Evolutionary conservation across 2,329 filamentous ascomycete genomes (phyloP).

Genomic region (Penicillium corylophilum): DNA sequence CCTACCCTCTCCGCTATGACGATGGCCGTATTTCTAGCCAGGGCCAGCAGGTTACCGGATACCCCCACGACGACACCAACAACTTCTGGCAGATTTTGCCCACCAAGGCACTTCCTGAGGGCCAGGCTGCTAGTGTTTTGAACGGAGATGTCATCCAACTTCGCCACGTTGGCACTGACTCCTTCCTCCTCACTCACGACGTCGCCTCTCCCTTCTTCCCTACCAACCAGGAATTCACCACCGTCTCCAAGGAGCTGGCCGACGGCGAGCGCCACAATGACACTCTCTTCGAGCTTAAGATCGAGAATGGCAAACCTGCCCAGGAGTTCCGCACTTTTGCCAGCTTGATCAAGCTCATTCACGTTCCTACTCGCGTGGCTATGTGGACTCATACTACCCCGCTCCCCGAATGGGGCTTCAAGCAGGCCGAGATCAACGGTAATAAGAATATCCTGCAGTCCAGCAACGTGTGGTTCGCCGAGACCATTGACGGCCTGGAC

Average conservation of each 20-base stretch:
- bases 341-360: conserved; percentile 92
- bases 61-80: conserved; percentile 97
- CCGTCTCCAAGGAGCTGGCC: conserved; percentile 70
- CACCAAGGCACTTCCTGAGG: conserved; percentile 51
- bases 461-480: conserved; percentile 92
- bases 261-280: conserved; percentile 76
- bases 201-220: conserved; percentile 95
- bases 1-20: conserved; percentile 91
- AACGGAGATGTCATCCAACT: conserved; percentile 86
- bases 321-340: conserved; percentile 89
- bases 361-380: conserved; percentile 90
- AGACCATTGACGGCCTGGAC: conserved; percentile 80
- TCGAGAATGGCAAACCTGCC: conserved; percentile 77
- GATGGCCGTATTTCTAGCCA: conserved; percentile 97
- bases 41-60: conserved; percentile 96
- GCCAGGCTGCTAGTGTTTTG: conserved; percentile 64
- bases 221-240: conserved; percentile 98
- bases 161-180: conserved; percentile 81
- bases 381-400: conserved; percentile 98
- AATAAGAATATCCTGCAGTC: conserved; percentile 91
- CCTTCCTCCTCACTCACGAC: conserved; percentile 86
- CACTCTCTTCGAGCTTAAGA: conserved; percentile 86
- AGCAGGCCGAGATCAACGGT: conserved; percentile 98
- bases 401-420: conserved; percentile 95
- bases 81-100: conserved; percentile 97